phyloP scores from a whole-genome alignment of 202 grass and related monocot genomes.

The Zoysia matrella region DNA sequence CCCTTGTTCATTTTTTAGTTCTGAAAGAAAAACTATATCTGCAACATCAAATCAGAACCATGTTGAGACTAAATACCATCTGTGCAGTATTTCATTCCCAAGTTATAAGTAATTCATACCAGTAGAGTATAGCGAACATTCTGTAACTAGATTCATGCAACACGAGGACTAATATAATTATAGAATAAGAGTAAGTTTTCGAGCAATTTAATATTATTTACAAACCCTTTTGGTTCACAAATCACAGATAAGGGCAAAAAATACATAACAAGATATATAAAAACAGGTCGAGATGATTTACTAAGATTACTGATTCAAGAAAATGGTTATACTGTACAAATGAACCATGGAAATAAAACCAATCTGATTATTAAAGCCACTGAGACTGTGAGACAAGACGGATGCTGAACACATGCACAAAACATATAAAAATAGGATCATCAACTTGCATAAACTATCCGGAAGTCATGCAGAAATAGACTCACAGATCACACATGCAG shows the following conservation, averaged over 20 bases:
- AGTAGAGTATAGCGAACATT: neutral
- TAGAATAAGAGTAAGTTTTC: neutral
- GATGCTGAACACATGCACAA: neutral
- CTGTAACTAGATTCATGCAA: neutral
- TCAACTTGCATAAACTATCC: neutral
- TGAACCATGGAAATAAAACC: neutral
- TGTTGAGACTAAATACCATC: neutral
- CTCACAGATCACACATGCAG: neutral
- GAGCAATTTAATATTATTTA: neutral
- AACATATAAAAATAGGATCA: neutral
- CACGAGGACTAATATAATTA: neutral
- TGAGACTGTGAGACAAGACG: neutral
- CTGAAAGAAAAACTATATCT: neutral
- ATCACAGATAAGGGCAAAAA: neutral
- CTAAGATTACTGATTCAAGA: neutral
- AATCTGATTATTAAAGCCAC: neutral
- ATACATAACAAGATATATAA: neutral
- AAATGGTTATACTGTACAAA: neutral
- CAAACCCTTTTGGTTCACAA: neutral
- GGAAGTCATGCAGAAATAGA: neutral
- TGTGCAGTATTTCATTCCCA: neutral
- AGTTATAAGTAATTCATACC: neutral
- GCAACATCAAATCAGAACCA: slow-evolving; percentile 24
- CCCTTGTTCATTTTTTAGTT: slow-evolving; percentile 77
- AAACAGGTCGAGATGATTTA: neutral